Evolutionary conservation across 306 rosid species (phyloP).

Genomic region (Alnus glutinosa): DNA sequence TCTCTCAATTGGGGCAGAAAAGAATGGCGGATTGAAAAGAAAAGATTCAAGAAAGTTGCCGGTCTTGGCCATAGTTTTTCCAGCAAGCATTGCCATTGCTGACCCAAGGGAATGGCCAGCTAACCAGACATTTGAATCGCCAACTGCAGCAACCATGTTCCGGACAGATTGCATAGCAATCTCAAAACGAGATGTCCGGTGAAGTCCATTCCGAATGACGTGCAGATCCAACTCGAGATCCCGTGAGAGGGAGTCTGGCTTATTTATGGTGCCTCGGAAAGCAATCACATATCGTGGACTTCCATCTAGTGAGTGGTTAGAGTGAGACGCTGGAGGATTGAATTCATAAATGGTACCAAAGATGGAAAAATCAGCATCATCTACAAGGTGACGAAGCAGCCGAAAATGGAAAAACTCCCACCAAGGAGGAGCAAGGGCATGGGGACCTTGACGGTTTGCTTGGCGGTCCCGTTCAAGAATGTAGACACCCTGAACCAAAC

Average conservation of each 20-base stretch:
- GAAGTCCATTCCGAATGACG: constrained; percentile 64
- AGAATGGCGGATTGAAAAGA: constrained; percentile 86
- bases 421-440: constrained; percentile 85
- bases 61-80: constrained; percentile 75
- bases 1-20: constrained; percentile 86
- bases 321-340: constrained; percentile 52
- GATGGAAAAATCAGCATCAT: constrained; percentile 74
- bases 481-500: constrained; percentile 92
- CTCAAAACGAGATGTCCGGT: constrained; percentile 74
- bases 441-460: constrained; percentile 53
- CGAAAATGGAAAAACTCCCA: constrained; percentile 81
- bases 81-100: constrained; percentile 81
- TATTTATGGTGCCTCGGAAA: constrained; percentile 15
- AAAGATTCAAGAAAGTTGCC: constrained; percentile 62
- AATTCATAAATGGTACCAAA: constrained; percentile 86
- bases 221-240: constrained; percentile 72
- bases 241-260: constrained; percentile 53
- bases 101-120: constrained; percentile 96
- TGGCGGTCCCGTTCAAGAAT: constrained; percentile 78
- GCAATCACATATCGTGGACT: constrained; percentile 16
- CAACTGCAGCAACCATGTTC: constrained; percentile 64
- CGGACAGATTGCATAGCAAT: constrained; percentile 71
- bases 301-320: constrained; percentile 44
- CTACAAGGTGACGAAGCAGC: constrained; percentile 61
- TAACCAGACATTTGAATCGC: constrained; percentile 77